These are phyloP conservation scores for Leccinum pellstonianum DNA, from an alignment of 768 basidiomycete species.

Conservation along the genomic window DNA sequence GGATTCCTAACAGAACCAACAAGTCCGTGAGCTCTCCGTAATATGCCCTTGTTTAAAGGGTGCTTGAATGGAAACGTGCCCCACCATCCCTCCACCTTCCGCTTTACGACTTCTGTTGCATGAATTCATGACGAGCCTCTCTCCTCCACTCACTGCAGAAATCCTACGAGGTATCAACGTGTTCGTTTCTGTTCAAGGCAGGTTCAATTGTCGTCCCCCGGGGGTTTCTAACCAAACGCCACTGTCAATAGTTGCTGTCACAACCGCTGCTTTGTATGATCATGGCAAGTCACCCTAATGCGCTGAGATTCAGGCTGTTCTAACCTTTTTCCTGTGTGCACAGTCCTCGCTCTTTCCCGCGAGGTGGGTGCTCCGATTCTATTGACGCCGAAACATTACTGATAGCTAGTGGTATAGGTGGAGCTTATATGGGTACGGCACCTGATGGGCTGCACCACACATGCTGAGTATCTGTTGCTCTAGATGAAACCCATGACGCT, in stretches of 20 bases:
- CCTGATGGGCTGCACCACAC: background rate
- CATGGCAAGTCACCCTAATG: slow-evolving; percentile 18
- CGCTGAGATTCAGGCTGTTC: background rate
- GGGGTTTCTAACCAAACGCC: slow-evolving; percentile 3
- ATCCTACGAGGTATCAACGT: slow-evolving; percentile 4
- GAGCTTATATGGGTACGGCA: slow-evolving; percentile 33
- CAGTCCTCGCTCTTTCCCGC: slow-evolving; percentile 27
- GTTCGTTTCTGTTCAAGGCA: slow-evolving; percentile 27
- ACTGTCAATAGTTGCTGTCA: slow-evolving; percentile 27
- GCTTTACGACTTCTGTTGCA: slow-evolving; percentile 3
- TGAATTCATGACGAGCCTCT: slow-evolving; percentile 23
- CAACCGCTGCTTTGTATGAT: slow-evolving; percentile 29
- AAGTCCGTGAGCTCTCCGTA: slow-evolving; percentile 1
- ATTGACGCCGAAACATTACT: background rate
- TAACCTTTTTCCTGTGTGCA: background rate
- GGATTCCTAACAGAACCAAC: slow-evolving; percentile 1
- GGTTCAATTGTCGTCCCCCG: background rate
- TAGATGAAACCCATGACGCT: slow-evolving; percentile 29
- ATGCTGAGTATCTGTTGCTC: background rate
- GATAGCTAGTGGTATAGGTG: slow-evolving; percentile 17
- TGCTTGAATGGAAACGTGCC: slow-evolving; percentile 1
- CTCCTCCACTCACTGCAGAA: slow-evolving; percentile 10
- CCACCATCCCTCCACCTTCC: background rate
- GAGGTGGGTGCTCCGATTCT: slow-evolving; percentile 21
- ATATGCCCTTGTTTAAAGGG: slow-evolving; percentile 18